phyloP scores from a whole-genome alignment of 768 basidiomycete genomes.

The Amanita pseudoporphyria region DNA sequence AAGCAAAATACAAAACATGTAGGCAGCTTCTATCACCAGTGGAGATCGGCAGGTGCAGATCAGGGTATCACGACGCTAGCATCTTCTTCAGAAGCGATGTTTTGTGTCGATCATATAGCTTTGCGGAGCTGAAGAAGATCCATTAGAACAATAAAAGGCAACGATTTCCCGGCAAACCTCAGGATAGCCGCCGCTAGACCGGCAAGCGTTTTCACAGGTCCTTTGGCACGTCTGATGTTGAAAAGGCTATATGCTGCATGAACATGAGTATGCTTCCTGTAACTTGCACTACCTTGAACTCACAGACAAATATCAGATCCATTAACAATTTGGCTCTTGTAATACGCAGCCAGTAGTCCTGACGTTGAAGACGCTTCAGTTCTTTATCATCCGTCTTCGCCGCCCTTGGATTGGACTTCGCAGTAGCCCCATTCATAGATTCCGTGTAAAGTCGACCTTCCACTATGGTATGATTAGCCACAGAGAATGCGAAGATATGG shows the following conservation, averaged over 20 bases:
- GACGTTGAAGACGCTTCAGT: constrained; percentile 52
- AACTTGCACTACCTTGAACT: constrained; percentile 14
- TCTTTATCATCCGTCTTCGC: constrained; percentile 63
- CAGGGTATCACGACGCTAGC: constrained; percentile 8
- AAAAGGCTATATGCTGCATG: constrained; percentile 72
- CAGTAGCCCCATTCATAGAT: constrained; percentile 60
- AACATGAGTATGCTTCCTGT: constrained; percentile 2
- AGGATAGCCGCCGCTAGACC: constrained; percentile 65
- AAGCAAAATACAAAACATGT: neutral
- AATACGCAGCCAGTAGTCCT: constrained; percentile 70
- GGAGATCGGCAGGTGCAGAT: neutral
- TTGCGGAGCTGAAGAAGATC: constrained; percentile 43
- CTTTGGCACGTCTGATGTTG: constrained; percentile 49
- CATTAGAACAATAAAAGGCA: constrained; percentile 2
- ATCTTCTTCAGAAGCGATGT: constrained; percentile 47
- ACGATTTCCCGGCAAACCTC: constrained; percentile 37
- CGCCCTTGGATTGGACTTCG: constrained; percentile 54
- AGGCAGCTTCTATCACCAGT: neutral
- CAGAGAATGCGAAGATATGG: constrained; percentile 6
- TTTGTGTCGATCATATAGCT: constrained; percentile 68
- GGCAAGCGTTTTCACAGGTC: constrained; percentile 50
- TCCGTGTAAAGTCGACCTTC: constrained; percentile 66
- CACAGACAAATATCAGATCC: constrained; percentile 87
- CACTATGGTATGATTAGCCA: constrained; percentile 31
- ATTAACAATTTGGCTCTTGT: constrained; percentile 64